Base-by-base conservation (phyloP, 495 filamentous ascomycete species). In the Friedmanniomyces simplex region DNA sequence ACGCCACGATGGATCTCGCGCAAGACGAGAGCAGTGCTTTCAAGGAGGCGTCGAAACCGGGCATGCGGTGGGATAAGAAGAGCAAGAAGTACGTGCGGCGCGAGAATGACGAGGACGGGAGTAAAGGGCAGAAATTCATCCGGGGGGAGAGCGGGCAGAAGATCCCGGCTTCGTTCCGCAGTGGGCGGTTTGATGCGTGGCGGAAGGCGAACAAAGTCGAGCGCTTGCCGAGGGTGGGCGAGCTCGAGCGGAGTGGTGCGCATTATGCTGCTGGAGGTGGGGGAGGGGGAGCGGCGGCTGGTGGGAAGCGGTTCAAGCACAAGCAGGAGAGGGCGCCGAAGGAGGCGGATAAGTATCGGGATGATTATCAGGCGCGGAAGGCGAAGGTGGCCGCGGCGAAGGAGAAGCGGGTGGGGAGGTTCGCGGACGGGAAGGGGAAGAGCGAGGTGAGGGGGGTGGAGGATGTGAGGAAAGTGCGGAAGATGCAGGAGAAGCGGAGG, bases 51-150 rank as follows among this genome's bases (percentile, higher is more conserved):
- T 79, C 81, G 21, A 80, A 81, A 65, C 41, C 47, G 13, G 81
- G 83, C 47, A 81, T 93, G 82, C 82, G 91, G 54, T 98, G 93
- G 93, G 93, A 98, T 74, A 95, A 96, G 79, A 91, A 93, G 66
- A 80, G 83, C 63, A 91, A 86, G 72, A 97, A 96, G 73, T 98
- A 96, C 72, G 91, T 98, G 7, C 73, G 85, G 1, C 78, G 84
- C 25, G 83, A 81, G 58, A 96, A 97, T 76, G 93, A 97, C 71
- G 88, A 94, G 65, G 93, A 96, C 74, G 94, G 93, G 18, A 89
- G 83, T 49, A 86, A 86, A 69, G 89, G 89, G 50, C 74, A 74
- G n/a, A 86, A 83, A 55, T 82, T 95, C 72, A 86, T 98, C 41
- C 79, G 82, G 48, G 90, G 94, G 55, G 93, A 98, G 73, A 86